phyloP scores from a whole-genome alignment of 179 eudicot genomes.

The Silene noctiflora region DNA sequence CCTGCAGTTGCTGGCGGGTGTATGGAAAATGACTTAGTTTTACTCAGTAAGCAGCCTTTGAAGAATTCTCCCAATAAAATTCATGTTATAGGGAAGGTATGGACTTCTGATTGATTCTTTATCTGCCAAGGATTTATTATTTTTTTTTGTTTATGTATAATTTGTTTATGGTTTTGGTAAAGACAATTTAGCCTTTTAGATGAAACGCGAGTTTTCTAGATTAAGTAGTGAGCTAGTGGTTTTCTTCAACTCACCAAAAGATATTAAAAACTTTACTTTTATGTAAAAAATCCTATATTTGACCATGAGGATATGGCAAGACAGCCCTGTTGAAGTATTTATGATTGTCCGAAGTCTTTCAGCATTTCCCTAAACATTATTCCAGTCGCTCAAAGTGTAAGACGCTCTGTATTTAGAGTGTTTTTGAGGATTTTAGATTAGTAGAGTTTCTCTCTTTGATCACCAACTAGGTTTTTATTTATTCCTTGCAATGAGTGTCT shows the following conservation, averaged over 20 bases:
- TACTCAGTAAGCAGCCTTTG: constrained; percentile 75
- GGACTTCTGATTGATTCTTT: background rate
- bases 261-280: background rate
- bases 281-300: background rate
- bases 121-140: background rate
- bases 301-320: background rate
- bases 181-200: background rate
- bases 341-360: background rate
- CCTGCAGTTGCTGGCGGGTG: constrained; percentile 48
- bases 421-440: no score
- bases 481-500: background rate
- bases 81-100: constrained; percentile 92
- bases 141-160: background rate
- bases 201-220: background rate
- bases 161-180: background rate
- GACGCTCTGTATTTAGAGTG: background rate
- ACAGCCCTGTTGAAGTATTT: background rate
- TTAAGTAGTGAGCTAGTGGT: background rate
- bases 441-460: background rate
- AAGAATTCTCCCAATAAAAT: constrained; percentile 52
- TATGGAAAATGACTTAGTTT: constrained; percentile 77
- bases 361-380: background rate
- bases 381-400: background rate
- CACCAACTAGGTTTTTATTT: background rate
- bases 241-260: background rate